A percentile compares a stretch with the other conserved stretches of the same genome.
Evolutionary conservation across 257 asterid species (phyloP).

Genomic region (Solanum etuberosum): DNA sequence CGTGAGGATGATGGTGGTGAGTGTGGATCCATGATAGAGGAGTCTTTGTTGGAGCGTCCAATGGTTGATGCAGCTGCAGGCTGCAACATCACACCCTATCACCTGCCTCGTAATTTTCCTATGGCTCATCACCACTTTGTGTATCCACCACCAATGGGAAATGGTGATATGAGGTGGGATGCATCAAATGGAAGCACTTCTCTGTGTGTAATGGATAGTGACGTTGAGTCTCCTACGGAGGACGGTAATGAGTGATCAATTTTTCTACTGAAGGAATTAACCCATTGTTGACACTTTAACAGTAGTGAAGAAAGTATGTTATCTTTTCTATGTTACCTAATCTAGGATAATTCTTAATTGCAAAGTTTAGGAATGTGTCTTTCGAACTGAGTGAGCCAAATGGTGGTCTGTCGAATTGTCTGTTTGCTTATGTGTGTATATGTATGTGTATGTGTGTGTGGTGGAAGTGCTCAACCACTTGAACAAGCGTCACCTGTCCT

Average conservation of each 20-base stretch:
- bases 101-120: slow-evolving; percentile 9
- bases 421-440: too few species aligned
- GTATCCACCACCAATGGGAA: slow-evolving; percentile 29
- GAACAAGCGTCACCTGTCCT: too few species aligned
- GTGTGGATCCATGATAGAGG: slow-evolving; percentile 49
- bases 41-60: slow-evolving; percentile 39
- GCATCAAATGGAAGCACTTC: slow-evolving; percentile 39
- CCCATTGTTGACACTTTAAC: background rate
- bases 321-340: too few species aligned
- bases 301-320: background rate
- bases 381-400: background rate
- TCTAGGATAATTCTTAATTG: background rate
- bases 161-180: slow-evolving; percentile 34
- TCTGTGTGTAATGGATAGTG: slow-evolving; percentile 6
- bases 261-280: background rate
- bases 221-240: slow-evolving; percentile 21
- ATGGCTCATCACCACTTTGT: slow-evolving; percentile 41
- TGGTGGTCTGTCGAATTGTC: background rate
- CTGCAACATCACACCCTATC: slow-evolving; percentile 13
- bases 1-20: slow-evolving; percentile 73
- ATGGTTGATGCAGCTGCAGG: slow-evolving; percentile 20
- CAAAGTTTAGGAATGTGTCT: background rate
- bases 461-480: too few species aligned
- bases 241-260: slow-evolving; percentile 37
- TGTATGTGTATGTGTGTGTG: too few species aligned